A percentile compares a stretch with the other conserved stretches of the same genome.
phyloP scores from a whole-genome alignment of 2,329 filamentous ascomycete genomes.

The Trichoderma koningii region DNA sequence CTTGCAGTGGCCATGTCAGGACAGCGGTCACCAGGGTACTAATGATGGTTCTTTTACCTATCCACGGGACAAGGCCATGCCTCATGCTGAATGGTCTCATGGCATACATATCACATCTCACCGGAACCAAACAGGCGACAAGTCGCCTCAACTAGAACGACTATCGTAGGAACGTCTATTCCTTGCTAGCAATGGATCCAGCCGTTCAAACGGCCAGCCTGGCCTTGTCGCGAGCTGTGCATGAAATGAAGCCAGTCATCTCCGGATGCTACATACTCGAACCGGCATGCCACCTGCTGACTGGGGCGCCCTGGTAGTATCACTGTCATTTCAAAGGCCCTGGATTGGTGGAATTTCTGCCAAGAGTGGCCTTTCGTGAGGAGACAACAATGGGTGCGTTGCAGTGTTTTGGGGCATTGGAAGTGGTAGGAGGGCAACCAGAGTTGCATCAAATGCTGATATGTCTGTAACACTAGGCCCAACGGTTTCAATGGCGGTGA shows the following conservation, averaged over 20 bases:
- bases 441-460: not conserved
- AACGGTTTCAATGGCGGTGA: not conserved
- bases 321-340: not conserved
- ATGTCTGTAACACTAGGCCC: not conserved
- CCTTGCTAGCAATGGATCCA: not conserved
- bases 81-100: constrained; percentile 12
- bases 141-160: not conserved
- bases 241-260: constrained; percentile 12
- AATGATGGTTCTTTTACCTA: not conserved
- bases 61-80: constrained; percentile 5
- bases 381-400: not conserved
- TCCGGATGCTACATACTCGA: not conserved
- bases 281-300: not conserved
- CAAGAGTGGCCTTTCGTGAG: not conserved
- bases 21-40: not conserved
- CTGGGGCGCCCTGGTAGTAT: not conserved
- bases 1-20: not conserved
- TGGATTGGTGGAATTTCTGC: not conserved
- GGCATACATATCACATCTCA: constrained; percentile 17
- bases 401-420: no score
- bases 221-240: not conserved
- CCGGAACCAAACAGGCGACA: not conserved
- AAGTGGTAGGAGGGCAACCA: not conserved
- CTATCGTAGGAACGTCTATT: not conserved
- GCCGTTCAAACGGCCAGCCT: not conserved